Percentiles rank a stretch among this genome's conserved stretches.
Conservation (phyloP, 73 alveolate species). For the Diophrys appendiculata region DNA sequence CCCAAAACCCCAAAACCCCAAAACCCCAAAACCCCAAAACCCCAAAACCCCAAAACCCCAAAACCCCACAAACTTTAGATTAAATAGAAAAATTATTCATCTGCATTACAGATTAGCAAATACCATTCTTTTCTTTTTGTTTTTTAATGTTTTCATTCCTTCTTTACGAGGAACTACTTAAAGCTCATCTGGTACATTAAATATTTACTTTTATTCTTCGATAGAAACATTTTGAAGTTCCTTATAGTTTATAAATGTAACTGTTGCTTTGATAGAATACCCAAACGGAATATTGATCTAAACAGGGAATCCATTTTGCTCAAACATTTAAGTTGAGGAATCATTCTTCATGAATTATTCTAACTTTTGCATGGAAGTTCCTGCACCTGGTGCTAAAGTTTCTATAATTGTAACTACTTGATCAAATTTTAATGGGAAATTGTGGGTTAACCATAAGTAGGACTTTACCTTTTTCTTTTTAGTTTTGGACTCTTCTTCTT, state of each 20-base stretch:
- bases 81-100: neutral
- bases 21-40: too few relatives aligned
- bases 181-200: slow-evolving; percentile 61
- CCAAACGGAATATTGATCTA: slow-evolving; percentile 79
- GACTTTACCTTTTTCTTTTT: slow-evolving; percentile 49
- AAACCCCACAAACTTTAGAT: too few relatives aligned
- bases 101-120: slow-evolving; percentile 39
- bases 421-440: slow-evolving; percentile 70
- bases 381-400: slow-evolving; percentile 69
- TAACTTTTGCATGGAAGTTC: slow-evolving; percentile 56
- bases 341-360: slow-evolving; percentile 60
- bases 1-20: too few relatives aligned
- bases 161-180: slow-evolving; percentile 58
- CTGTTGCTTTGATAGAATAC: slow-evolving; percentile 73
- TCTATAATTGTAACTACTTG: slow-evolving; percentile 68
- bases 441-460: slow-evolving; percentile 68
- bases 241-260: slow-evolving; percentile 65
- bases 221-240: slow-evolving; percentile 1
- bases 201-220: slow-evolving; percentile 11
- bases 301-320: slow-evolving; percentile 82
- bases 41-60: too few relatives aligned
- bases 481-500: slow-evolving; percentile 35
- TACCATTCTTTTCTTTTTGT: slow-evolving; percentile 53
- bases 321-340: slow-evolving; percentile 51
- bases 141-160: slow-evolving; percentile 76